A percentile compares a stretch with the other conserved stretches of the same genome.
These are phyloP conservation scores for Barbarea vulgaris DNA, from an alignment of 345 rosid species.

Conservation along the genomic window DNA sequence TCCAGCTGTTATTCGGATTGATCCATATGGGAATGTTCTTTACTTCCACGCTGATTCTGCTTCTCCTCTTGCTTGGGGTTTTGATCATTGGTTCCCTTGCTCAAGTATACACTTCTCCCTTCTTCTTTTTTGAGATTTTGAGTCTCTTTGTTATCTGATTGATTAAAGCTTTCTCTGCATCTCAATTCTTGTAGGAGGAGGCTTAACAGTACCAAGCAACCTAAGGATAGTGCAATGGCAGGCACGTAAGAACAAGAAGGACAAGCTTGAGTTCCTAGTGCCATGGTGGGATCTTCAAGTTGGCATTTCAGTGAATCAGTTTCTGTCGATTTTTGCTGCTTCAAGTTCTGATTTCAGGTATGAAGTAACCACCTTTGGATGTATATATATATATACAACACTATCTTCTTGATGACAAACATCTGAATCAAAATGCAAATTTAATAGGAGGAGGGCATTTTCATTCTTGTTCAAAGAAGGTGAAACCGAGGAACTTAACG, in stretches of 20 bases:
- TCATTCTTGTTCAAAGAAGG: conserved; percentile 79
- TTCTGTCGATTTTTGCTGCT: conserved; percentile 78
- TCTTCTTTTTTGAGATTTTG: not conserved
- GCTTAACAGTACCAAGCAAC: conserved; percentile 89
- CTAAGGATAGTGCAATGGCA: conserved; percentile 93
- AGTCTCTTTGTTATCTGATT: not conserved
- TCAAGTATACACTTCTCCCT: conserved; percentile 54
- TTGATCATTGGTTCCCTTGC: conserved; percentile 97
- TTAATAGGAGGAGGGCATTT: conserved; percentile 79
- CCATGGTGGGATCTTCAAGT: conserved; percentile 99
- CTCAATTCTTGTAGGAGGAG: conserved; percentile 68
- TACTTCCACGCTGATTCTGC: conserved; percentile 91
- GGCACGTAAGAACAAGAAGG: conserved; percentile 78
- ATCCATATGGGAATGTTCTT: conserved; percentile 84
- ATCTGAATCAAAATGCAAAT: not conserved
- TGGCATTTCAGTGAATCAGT: conserved; percentile 92
- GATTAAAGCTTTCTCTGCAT: not conserved
- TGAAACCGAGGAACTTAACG: conserved; percentile 76
- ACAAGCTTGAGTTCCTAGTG: conserved; percentile 76
- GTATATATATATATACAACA: not conserved
- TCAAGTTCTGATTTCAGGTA: conserved; percentile 87
- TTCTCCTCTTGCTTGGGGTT: conserved; percentile 96
- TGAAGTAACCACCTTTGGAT: not conserved
- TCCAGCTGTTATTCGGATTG: conserved; percentile 83
- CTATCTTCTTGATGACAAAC: not conserved